Conservation (phyloP, 2,329 filamentous ascomycete species). For the Scorias spongiosa region DNA sequence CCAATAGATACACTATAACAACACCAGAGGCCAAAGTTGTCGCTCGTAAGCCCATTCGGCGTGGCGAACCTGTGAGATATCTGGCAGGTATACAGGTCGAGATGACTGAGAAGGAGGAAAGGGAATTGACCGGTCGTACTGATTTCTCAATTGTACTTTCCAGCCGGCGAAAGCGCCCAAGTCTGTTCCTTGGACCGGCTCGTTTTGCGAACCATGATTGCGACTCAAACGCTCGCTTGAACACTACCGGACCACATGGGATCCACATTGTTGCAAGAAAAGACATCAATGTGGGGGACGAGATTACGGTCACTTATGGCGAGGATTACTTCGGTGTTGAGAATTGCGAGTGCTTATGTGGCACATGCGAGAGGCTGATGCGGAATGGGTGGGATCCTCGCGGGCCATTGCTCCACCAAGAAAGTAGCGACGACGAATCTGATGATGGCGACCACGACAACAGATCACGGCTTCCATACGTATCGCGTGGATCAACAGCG, state of each 20-base stretch:
- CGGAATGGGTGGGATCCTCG: constrained; percentile 67
- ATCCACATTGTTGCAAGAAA: constrained; percentile 80
- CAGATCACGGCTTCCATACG: neutral
- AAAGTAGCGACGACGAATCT: constrained; percentile 21
- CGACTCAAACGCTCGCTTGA: constrained; percentile 74
- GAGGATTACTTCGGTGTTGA: constrained; percentile 91
- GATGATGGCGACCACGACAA: constrained; percentile 15
- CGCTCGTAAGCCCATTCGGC: constrained; percentile 62
- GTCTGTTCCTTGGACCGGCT: constrained; percentile 85
- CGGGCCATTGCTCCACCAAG: constrained; percentile 17
- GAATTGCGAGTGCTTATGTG: constrained; percentile 89
- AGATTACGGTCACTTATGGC: constrained; percentile 92
- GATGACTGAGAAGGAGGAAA: constrained; percentile 84
- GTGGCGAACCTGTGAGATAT: constrained; percentile 79
- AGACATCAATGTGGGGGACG: constrained; percentile 73
- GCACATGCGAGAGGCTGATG: constrained; percentile 61
- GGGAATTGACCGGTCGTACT: constrained; percentile 67
- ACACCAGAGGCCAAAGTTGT: constrained; percentile 79
- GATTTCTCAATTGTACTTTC: constrained; percentile 97
- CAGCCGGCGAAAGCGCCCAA: constrained; percentile 77
- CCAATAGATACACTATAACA: constrained; percentile 86
- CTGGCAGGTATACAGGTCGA: constrained; percentile 80
- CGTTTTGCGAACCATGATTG: constrained; percentile 97
- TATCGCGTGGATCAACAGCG: neutral
- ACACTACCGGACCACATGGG: constrained; percentile 67